Evolutionary conservation across 2,329 filamentous ascomycete genomes (phyloP).

Genomic region (Cladobotryum protrusum): DNA sequence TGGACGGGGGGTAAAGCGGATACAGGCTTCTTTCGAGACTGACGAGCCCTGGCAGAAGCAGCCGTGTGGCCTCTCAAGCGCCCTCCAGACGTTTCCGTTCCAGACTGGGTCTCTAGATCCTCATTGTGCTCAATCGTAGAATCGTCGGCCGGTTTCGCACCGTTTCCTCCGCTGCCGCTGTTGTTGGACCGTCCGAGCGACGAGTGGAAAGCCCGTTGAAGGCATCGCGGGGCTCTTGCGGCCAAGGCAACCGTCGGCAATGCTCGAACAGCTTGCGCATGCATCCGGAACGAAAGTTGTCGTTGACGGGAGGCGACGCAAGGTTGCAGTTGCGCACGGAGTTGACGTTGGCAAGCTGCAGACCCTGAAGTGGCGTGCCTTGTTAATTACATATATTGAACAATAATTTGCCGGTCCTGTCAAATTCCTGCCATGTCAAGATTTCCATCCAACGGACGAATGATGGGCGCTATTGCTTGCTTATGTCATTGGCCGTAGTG

Average conservation of each 20-base stretch:
- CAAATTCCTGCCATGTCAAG: too few relatives aligned
- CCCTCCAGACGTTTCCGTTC: conserved; percentile 21
- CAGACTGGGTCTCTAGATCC: conserved; percentile 22
- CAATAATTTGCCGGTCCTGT: background rate
- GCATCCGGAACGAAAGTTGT: conserved; percentile 24
- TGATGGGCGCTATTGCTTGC: background rate
- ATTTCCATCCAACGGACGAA: too few relatives aligned
- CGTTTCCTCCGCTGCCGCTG: conserved; percentile 11
- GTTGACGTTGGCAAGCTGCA: background rate
- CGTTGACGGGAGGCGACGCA: conserved; percentile 14
- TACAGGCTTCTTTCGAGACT: conserved; percentile 27
- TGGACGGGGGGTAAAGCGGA: conserved; percentile 44
- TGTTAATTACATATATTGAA: too few relatives aligned
- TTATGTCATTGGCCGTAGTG: background rate
- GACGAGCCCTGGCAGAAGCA: conserved; percentile 24
- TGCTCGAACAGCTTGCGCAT: conserved; percentile 25
- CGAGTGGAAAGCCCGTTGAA: conserved; percentile 19
- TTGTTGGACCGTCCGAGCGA: conserved; percentile 13
- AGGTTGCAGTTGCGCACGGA: conserved; percentile 5
- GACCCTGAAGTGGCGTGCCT: background rate
- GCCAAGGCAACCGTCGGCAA: conserved; percentile 20
- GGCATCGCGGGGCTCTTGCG: conserved; percentile 18
- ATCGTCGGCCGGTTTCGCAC: conserved; percentile 24
- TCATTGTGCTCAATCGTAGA: conserved; percentile 21
- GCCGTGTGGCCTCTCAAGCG: conserved; percentile 22